Evolutionary conservation across 495 filamentous ascomycete species (phyloP).

Genomic region (Trypethelium eluteriae): DNA sequence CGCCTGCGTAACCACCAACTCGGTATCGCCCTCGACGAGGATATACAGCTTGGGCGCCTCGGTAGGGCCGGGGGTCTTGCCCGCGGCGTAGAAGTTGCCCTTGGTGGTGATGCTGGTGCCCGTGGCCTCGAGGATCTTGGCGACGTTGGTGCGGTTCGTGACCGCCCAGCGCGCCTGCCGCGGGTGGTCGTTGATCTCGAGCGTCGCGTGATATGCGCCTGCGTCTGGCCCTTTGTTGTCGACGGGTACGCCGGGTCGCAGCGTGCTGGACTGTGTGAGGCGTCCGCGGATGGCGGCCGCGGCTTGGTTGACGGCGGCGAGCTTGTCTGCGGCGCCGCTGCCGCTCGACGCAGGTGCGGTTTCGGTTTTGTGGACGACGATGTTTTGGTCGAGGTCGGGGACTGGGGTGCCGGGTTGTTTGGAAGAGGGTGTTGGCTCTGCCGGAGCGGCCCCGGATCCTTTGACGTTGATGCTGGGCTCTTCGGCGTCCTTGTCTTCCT

Average conservation of each 20-base stretch:
- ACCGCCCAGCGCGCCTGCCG: constrained; percentile 99
- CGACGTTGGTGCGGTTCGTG: constrained; percentile 97
- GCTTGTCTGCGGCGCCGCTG: constrained; percentile 52
- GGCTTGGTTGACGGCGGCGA: constrained; percentile 78
- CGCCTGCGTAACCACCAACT: constrained; percentile 81
- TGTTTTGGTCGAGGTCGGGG: constrained; percentile 63
- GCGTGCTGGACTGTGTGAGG: constrained; percentile 34
- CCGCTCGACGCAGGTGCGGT: constrained; percentile 42
- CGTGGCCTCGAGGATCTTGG: constrained; percentile 91
- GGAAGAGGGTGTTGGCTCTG: constrained; percentile 40
- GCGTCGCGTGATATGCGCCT: constrained; percentile 90
- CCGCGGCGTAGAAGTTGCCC: constrained; percentile 75
- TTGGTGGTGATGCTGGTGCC: constrained; percentile 97
- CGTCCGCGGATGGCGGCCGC: constrained; percentile 81
- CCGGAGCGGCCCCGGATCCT: constrained; percentile 55
- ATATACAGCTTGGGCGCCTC: constrained; percentile 90
- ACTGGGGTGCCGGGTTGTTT: constrained; percentile 48
- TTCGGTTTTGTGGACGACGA: constrained; percentile 71
- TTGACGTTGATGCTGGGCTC: constrained; percentile 44
- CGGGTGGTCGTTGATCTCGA: constrained; percentile 99
- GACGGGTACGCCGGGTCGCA: constrained; percentile 83
- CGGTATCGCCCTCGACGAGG: constrained; percentile 93
- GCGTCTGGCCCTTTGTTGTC: constrained; percentile 98
- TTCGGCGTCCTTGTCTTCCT: constrained; percentile 53
- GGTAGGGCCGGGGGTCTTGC: constrained; percentile 66